Percentiles rank a stretch among this genome's conserved stretches.
Conservation (phyloP, 805 yeast genomes). For the Saccharomycopsis guyanensis region DNA sequence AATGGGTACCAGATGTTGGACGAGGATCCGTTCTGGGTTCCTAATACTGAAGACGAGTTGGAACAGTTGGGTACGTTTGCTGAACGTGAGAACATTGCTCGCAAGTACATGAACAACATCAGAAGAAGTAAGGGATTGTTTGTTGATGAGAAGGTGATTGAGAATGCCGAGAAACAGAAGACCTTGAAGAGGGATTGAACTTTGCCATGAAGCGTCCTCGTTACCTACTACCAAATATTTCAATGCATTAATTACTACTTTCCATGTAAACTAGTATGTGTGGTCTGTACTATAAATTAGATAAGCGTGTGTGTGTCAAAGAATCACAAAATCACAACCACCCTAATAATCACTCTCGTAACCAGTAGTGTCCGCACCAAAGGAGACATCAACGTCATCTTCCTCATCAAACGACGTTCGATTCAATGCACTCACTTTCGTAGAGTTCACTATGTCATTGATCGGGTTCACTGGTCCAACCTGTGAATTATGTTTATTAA, state of each 20-base stretch:
- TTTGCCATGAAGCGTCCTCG: no score
- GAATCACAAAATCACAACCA: no score
- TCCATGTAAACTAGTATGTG: no score
- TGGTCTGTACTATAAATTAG: no score
- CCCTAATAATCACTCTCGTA: not conserved
- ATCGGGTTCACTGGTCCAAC: slow-evolving; percentile 1
- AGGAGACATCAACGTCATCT: not conserved
- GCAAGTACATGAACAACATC: slow-evolving; percentile 74
- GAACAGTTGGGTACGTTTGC: slow-evolving; percentile 91
- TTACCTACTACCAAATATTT: not conserved
- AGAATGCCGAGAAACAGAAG: slow-evolving; percentile 91
- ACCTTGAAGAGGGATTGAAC: slow-evolving; percentile 68
- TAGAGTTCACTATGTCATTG: not conserved
- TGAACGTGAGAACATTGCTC: slow-evolving; percentile 85
- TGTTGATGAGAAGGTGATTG: slow-evolving; percentile 82
- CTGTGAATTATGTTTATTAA: slow-evolving; percentile 12
- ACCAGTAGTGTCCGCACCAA: not conserved
- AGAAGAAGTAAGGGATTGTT: slow-evolving; percentile 83
- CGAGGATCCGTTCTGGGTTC: slow-evolving; percentile 98
- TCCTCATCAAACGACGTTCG: not conserved
- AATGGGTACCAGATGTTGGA: slow-evolving; percentile 82
- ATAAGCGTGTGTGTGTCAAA: no score
- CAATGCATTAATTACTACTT: no score
- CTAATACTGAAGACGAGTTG: slow-evolving; percentile 92
- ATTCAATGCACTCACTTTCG: not conserved